Conservation (phyloP, 2,329 filamentous ascomycete species). For the Cryoendolithus antarcticus region DNA sequence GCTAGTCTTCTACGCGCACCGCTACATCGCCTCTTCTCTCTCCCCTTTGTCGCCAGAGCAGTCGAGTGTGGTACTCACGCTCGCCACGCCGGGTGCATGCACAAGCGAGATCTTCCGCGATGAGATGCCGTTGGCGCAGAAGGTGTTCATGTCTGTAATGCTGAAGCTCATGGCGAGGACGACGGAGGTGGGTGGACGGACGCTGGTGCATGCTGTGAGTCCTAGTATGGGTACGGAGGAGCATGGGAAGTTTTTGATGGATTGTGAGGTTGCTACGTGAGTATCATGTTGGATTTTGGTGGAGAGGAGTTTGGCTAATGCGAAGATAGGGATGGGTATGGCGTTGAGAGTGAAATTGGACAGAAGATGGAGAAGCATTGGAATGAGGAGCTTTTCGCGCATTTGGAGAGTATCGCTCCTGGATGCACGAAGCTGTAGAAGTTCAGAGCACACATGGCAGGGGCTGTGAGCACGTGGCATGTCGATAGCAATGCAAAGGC, state of each 20-base stretch:
- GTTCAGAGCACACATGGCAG: too few species aligned
- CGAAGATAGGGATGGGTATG: conserved; percentile 1
- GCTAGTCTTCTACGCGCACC: conserved; percentile 18
- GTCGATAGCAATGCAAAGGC: too few species aligned
- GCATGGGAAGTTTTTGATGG: conserved; percentile 27
- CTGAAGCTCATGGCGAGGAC: conserved; percentile 12
- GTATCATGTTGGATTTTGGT: conserved; percentile 8
- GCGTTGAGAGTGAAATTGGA: neutral
- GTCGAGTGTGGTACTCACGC: conserved; percentile 22
- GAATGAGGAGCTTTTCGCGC: conserved; percentile 22
- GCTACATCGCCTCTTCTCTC: conserved; percentile 7
- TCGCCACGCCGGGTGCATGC: conserved; percentile 25
- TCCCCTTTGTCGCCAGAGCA: conserved; percentile 8
- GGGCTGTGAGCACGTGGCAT: too few species aligned
- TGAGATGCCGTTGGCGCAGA: conserved; percentile 1
- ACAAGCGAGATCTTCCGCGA: conserved; percentile 18
- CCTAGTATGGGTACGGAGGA: conserved; percentile 16
- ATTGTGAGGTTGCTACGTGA: conserved; percentile 16
- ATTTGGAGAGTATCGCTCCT: conserved; percentile 17
- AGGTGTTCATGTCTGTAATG: neutral
- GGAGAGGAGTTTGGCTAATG: neutral
- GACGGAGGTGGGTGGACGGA: conserved; percentile 25
- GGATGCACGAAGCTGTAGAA: neutral
- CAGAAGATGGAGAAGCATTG: conserved; percentile 19
- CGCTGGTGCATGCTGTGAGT: conserved; percentile 22